Percentiles rank a stretch among this genome's conserved stretches.
Conservation (phyloP, 2,329 filamentous ascomycete species). For the Fusarium camptoceras region DNA sequence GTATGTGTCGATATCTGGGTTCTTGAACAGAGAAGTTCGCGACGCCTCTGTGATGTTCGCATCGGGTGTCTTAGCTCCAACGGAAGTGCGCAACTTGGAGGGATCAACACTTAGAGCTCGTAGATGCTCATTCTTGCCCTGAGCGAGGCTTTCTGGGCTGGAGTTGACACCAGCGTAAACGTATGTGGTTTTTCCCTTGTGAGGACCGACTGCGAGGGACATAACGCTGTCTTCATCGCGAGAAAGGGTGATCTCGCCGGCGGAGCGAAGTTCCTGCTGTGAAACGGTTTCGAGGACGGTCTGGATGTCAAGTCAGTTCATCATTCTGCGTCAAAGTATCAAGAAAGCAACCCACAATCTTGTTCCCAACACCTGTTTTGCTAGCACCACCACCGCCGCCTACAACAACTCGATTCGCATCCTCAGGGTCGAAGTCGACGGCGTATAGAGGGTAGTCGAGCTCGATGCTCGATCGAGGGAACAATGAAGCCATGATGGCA, state of each 20-base stretch:
- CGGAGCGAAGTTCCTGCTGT: constrained; percentile 71
- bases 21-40: constrained; percentile 64
- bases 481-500: constrained; percentile 52
- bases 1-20: constrained; percentile 64
- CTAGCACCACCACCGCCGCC: constrained; percentile 89
- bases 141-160: constrained; percentile 75
- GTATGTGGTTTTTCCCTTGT: constrained; percentile 65
- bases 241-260: constrained; percentile 81
- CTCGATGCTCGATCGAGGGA: constrained; percentile 69
- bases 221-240: constrained; percentile 90
- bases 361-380: constrained; percentile 85
- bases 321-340: neutral
- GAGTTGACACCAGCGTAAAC: constrained; percentile 86
- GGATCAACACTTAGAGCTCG: constrained; percentile 75
- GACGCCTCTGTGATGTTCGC: constrained; percentile 63
- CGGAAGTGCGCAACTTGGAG: constrained; percentile 50
- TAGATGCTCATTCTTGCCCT: constrained; percentile 86
- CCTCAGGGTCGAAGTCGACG: constrained; percentile 86
- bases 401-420: constrained; percentile 80
- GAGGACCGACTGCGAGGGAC: constrained; percentile 78
- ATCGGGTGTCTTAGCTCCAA: constrained; percentile 47
- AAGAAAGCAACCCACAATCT: constrained; percentile 71
- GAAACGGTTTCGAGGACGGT: constrained; percentile 77
- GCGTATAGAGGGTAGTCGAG: constrained; percentile 88
- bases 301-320: constrained; percentile 55